Conservation (phyloP, 805 yeast genomes). For the Teunomyces pallodes region DNA sequence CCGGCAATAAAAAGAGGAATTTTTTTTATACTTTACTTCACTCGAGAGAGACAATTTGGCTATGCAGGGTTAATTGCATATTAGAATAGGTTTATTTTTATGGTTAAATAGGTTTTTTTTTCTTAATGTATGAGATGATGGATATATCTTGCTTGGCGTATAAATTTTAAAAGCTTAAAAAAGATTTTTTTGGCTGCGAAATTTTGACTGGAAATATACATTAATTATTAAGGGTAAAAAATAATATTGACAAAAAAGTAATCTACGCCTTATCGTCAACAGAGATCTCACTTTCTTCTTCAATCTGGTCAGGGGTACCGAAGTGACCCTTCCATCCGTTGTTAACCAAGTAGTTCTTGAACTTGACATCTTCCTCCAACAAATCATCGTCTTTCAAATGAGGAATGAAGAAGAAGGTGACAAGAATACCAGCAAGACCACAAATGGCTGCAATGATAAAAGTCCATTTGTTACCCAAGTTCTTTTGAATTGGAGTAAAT, state of each 20-base stretch:
- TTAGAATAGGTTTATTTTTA: not conserved
- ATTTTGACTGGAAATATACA: not conserved
- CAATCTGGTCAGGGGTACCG: slow-evolving; percentile 27
- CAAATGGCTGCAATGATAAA: slow-evolving; percentile 76
- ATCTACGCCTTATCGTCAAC: not conserved
- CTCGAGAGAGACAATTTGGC: not conserved
- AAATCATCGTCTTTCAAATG: slow-evolving; percentile 70
- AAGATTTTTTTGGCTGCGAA: not conserved
- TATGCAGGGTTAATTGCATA: not conserved
- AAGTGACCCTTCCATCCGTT: slow-evolving; percentile 59
- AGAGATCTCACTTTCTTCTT: slow-evolving; percentile 2
- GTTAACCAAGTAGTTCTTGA: slow-evolving; percentile 54
- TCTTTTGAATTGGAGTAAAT: slow-evolving; percentile 63
- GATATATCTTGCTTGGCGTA: not conserved
- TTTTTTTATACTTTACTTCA: not conserved
- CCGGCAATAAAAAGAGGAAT: not conserved
- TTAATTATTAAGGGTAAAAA: not conserved
- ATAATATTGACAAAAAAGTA: not conserved
- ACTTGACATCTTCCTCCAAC: slow-evolving; percentile 58
- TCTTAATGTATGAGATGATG: not conserved
- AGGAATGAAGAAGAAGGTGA: slow-evolving; percentile 63
- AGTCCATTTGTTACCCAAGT: slow-evolving; percentile 71
- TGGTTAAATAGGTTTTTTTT: not conserved
- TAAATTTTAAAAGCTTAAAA: not conserved
- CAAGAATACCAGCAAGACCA: slow-evolving; percentile 61